These are phyloP conservation scores for Grigorovia yakushimaensis DNA, from an alignment of 805 yeast genomes.

Conservation along the genomic window DNA sequence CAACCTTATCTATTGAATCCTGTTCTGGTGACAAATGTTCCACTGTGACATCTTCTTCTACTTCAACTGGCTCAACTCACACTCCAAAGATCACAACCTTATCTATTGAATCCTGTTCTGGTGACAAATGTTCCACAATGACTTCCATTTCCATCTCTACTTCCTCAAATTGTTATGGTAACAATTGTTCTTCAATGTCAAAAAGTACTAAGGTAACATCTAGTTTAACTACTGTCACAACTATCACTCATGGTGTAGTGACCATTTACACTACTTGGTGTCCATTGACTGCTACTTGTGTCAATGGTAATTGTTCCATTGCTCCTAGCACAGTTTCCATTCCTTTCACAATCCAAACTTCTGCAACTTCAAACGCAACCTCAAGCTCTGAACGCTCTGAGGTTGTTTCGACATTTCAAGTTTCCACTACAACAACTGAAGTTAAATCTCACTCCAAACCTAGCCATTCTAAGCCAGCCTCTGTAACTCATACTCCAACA, in stretches of 20 bases:
- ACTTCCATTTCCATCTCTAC: too few species aligned
- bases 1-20: conserved; percentile 3
- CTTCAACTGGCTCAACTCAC: neutral
- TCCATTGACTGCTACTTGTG: conserved; percentile 9
- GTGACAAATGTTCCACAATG: conserved; percentile 2
- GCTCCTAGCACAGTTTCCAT: conserved; percentile 9
- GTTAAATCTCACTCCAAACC: too few species aligned
- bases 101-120: conserved; percentile 7
- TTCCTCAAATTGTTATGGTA: neutral
- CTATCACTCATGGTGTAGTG: conserved; percentile 18
- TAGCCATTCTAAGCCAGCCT: too few species aligned
- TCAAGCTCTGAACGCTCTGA: neutral
- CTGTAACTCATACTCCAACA: too few species aligned
- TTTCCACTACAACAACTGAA: neutral
- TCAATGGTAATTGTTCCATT: neutral
- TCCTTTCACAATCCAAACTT: conserved; percentile 8
- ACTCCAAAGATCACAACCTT: neutral
- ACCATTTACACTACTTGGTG: conserved; percentile 25
- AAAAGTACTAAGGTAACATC: conserved; percentile 1
- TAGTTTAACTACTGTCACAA: conserved; percentile 10
- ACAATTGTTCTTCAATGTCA: neutral
- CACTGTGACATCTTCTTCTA: neutral
- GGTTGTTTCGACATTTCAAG: neutral
- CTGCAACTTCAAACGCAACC: neutral
- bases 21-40: conserved; percentile 2